Conservation (phyloP, 2,329 filamentous ascomycete genomes). For the Dactylella cylindrospora region DNA sequence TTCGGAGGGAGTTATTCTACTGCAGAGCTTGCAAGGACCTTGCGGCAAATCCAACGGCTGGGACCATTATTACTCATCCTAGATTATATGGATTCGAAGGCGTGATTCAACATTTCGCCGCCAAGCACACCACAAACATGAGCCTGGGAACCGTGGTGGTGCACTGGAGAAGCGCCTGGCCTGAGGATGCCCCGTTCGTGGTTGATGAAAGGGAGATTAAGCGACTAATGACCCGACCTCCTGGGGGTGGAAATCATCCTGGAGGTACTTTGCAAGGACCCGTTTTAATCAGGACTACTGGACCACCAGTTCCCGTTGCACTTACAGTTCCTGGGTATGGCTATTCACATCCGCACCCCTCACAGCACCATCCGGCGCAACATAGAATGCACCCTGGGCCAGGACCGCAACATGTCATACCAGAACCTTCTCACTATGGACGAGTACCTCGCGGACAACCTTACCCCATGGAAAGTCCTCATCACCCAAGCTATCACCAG, state of each 20-base stretch:
- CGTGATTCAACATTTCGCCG: constrained; percentile 78
- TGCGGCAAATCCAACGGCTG: constrained; percentile 22
- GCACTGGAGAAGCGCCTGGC: constrained; percentile 80
- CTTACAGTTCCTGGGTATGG: constrained; percentile 60
- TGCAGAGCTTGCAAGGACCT: constrained; percentile 64
- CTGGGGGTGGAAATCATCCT: constrained; percentile 49
- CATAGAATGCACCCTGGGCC: constrained; percentile 41
- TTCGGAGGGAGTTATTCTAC: constrained; percentile 71
- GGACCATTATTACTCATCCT: constrained; percentile 52
- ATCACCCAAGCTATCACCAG: constrained; percentile 28
- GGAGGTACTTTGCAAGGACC: constrained; percentile 14
- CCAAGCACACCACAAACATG: constrained; percentile 73
- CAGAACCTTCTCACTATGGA: constrained; percentile 13
- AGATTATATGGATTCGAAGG: constrained; percentile 76
- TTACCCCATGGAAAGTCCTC: constrained; percentile 13
- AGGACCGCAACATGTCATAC: constrained; percentile 17
- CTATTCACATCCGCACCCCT: constrained; percentile 56
- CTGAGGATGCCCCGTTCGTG: constrained; percentile 68
- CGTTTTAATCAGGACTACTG: constrained; percentile 58
- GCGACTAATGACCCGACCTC: constrained; percentile 56
- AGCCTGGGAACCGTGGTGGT: constrained; percentile 72
- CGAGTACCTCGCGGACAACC: constrained; percentile 18
- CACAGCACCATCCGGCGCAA: constrained; percentile 48
- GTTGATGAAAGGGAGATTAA: constrained; percentile 53
- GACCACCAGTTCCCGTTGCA: constrained; percentile 61